Conservation (phyloP, 208 protist species). For the Acanthamoeba polyphaga region DNA sequence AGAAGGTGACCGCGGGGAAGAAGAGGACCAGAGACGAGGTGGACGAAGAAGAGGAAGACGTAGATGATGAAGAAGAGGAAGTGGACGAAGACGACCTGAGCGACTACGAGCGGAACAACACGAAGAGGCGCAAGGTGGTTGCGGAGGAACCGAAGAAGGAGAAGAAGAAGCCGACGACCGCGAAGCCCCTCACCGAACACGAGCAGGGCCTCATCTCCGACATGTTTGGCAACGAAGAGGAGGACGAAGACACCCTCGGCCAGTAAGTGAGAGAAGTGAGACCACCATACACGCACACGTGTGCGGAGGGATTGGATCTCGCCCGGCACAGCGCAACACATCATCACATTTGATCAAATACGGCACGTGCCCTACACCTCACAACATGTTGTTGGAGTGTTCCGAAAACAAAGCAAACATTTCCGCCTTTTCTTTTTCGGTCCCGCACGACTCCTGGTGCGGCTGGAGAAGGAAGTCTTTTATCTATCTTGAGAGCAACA, state of each 20-base stretch:
- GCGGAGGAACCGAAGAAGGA: not conserved
- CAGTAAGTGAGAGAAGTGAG: not conserved
- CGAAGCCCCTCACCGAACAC: not conserved
- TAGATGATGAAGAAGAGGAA: not conserved
- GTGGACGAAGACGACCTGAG: not conserved
- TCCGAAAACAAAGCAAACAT: too few species aligned
- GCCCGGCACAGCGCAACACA: too few species aligned
- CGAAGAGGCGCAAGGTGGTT: not conserved
- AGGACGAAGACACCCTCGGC: not conserved
- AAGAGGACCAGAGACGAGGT: constrained; percentile 4
- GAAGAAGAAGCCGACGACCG: not conserved
- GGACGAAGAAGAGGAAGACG: not conserved
- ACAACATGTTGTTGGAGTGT: too few species aligned
- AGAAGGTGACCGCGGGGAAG: not conserved
- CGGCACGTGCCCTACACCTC: too few species aligned
- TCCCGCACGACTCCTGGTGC: too few species aligned
- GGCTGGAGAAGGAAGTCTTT: too few species aligned
- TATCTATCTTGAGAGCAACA: too few species aligned
- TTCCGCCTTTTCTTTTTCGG: too few species aligned
- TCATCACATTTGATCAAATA: too few species aligned
- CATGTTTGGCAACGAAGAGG: not conserved
- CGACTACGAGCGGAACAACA: constrained; percentile 20
- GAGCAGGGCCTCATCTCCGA: not conserved
- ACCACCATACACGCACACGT: too few species aligned
- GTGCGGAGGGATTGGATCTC: too few species aligned